Evolutionary conservation across 257 asterid genomes (phyloP).

Genomic region (Nicotiana obtusifolia): DNA sequence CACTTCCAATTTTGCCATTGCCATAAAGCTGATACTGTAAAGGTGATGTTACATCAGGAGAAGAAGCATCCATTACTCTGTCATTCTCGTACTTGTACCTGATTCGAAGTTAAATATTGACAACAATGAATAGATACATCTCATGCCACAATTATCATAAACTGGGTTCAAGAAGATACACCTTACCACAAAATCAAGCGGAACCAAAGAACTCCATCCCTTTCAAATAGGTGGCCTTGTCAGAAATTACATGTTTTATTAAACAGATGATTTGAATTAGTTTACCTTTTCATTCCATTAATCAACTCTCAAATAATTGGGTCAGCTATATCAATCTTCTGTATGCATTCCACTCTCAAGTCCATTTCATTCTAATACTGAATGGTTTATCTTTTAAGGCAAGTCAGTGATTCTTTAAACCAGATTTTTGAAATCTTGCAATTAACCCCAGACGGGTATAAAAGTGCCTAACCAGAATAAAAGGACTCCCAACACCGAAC

Average conservation of each 20-base stretch:
- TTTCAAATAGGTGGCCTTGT: background rate
- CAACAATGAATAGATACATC: background rate
- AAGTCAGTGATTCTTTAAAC: background rate
- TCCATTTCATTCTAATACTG: background rate
- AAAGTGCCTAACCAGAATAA: conserved; percentile 1
- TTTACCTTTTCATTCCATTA: background rate
- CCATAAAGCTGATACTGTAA: conserved; percentile 91
- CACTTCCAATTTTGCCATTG: conserved; percentile 74
- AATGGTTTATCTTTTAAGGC: background rate
- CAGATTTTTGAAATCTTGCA: background rate
- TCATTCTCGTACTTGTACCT: conserved; percentile 96
- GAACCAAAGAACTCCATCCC: background rate
- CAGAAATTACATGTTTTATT: background rate
- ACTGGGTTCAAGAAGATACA: background rate
- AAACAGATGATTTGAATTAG: background rate
- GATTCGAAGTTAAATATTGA: conserved; percentile 9
- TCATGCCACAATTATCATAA: conserved; percentile 2
- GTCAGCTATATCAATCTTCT: background rate
- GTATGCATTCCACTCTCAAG: background rate
- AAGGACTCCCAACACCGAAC: background rate
- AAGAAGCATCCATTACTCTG: conserved; percentile 80
- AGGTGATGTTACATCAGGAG: conserved; percentile 82
- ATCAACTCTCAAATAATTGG: background rate
- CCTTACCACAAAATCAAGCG: background rate
- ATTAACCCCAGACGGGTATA: background rate